A percentile compares a stretch with the other conserved stretches of the same genome.
Conservation (phyloP, 106 monocot genomes). For the Acorus calamus region DNA sequence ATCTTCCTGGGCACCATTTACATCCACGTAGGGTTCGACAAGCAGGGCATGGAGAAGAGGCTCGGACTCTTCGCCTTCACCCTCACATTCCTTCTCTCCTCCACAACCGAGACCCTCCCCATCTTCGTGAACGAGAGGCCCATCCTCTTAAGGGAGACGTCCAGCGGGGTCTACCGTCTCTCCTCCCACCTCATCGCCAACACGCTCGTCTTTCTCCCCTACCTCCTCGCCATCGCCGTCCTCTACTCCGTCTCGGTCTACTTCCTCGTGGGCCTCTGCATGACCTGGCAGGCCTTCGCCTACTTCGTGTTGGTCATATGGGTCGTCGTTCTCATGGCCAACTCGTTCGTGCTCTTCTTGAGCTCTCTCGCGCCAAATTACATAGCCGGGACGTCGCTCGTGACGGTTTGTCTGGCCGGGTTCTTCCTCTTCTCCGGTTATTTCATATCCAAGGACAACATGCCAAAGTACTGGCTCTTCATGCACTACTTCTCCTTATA, state of each 20-base stretch:
- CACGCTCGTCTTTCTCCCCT: constrained; percentile 88
- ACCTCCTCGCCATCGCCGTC: constrained; percentile 57
- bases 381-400: constrained; percentile 79
- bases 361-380: constrained; percentile 86
- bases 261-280: constrained; percentile 89
- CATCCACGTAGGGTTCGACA: constrained; percentile 44
- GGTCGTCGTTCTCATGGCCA: constrained; percentile 78
- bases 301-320: constrained; percentile 64
- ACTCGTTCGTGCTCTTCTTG: constrained; percentile 85
- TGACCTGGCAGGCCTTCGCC: constrained; percentile 44
- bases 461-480: constrained; percentile 83
- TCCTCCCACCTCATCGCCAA: constrained; percentile 74
- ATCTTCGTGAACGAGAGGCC: constrained; percentile 81
- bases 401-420: constrained; percentile 73
- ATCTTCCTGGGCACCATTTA: constrained; percentile 80
- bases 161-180: constrained; percentile 78
- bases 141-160: constrained; percentile 63
- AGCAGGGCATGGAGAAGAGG: constrained; percentile 62
- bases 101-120: constrained; percentile 90
- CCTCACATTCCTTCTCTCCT: constrained; percentile 85
- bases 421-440: constrained; percentile 98
- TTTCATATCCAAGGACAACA: constrained; percentile 68
- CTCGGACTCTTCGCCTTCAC: constrained; percentile 97
- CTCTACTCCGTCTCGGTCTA: constrained; percentile 68
- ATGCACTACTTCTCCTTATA: constrained; percentile 85